Base-by-base conservation (phyloP, 208 protist species). In the Naegleria lovaniensis region DNA sequence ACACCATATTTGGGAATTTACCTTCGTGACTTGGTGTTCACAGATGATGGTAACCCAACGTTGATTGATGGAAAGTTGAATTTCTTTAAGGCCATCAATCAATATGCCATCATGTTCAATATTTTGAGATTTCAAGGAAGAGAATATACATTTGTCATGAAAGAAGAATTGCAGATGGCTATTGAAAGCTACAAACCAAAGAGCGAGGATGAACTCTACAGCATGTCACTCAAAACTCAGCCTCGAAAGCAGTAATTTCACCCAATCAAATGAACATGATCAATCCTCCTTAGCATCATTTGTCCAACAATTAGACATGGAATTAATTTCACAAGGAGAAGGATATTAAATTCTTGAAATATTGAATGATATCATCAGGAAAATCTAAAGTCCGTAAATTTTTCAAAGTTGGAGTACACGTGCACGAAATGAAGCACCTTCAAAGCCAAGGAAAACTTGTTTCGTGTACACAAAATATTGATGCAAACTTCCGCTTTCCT, bases 1-100 rank as follows among this genome's bases (percentile, higher is more conserved):
- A 88, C 92, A 43, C 93, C 93, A 40, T 93, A 93, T 51, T n/a
- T 94, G 11, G 93, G 92, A 16, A 93, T 91, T 39, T 91, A 90
- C 83, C 83, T 91, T 11, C 89, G 36, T 11, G 90, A 91, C 48
- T 67, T 91, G 13, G 43, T 88, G 0, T 91, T 90, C 25, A 29
- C 51, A 19, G 83, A 91, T 36, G 90, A 91, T 33, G 90, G 90
- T 25, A 91, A 86, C 36, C 85, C 85, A 29, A 88, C 41, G 33
- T 58, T 88, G 1, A 58, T 88, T 11, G 85, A 88, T 36, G 85
- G 85, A 25, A 88, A 58, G 38, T n/a, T 88, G 7, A 88, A 88
- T 58, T 88, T 88, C 55, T 36, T 39, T 22, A 88, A 88, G 29
- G 33, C 9, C 36, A 38, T 88, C n/a, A 38, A 11, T 22, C 7